Base-by-base conservation (phyloP, 441 rosid species). In the Jatropha podagrica region DNA sequence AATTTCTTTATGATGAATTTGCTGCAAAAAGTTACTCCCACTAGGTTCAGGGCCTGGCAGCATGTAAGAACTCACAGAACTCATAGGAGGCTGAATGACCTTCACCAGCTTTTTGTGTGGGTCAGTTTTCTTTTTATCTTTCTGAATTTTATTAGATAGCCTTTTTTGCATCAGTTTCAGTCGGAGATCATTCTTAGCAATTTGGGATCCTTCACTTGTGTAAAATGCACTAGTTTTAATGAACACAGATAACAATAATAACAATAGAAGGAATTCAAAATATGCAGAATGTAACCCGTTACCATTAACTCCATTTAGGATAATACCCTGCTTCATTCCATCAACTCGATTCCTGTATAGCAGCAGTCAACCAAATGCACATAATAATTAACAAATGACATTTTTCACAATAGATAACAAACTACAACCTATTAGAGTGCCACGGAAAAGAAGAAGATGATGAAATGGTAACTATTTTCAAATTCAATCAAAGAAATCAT, bases 121-220 rank as follows among this genome's bases (percentile, higher is more conserved):
- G 26, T 55, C 64, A 58, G 67, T 62, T 61, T 38, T 77, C 70
- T 65, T 48, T 52, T 20, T 75, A 14, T 79, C 81, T n/a, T 59
- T 74, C 15, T 18, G 49, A 10, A 18, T 51, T 40, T 68, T 69
- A 71, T 65, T 81, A 52, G 79, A 76, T 51, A 38, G 54, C 65
- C 82, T 74, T 77, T 83, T 85, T 62, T 18, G 78, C 65, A 82
- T 82, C 77, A 85, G 77, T 71, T 82, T 85, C 71, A 82, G 59
- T 11, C 90, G 80, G 18, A 87, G 87, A 77, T 87, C 90, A 63
- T 81, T 82, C 59, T 40, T 27, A 27, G 71, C 76, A 70, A 79
- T 55, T 40, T 56, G 56, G 54, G 82, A 72, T 60, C 77, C 88
- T 85, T 76, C 68, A 76, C 14, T 77, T 72, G 71, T n/a, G 23